These are phyloP conservation scores for Polysphondylium violaceum DNA, from an alignment of 78 protist genomes.

Conservation along the genomic window DNA sequence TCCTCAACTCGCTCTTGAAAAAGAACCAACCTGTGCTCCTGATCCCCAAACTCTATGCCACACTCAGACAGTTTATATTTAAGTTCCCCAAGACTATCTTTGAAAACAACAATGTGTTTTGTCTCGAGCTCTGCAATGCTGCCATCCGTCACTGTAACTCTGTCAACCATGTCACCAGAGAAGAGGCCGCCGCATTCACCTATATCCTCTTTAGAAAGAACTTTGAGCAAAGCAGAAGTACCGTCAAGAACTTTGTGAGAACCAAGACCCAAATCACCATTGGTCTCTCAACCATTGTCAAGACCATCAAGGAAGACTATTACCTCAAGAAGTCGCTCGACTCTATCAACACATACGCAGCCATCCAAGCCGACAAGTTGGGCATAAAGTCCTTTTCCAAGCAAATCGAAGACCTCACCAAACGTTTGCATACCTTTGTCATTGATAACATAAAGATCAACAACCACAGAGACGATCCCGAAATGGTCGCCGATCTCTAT, in stretches of 20 bases:
- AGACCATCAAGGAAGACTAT: slow-evolving; percentile 47
- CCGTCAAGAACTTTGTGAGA: slow-evolving; percentile 53
- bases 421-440: slow-evolving; percentile 77
- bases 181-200: slow-evolving; percentile 71
- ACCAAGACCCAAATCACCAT: slow-evolving; percentile 69
- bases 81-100: slow-evolving; percentile 60
- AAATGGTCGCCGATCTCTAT: slow-evolving; percentile 73
- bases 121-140: slow-evolving; percentile 58
- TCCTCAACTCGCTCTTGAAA: slow-evolving; percentile 21
- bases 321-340: slow-evolving; percentile 49
- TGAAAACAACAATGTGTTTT: slow-evolving; percentile 46
- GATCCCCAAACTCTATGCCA: slow-evolving; percentile 59
- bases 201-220: slow-evolving; percentile 62
- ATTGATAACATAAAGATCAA: slow-evolving; percentile 73
- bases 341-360: slow-evolving; percentile 45
- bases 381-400: slow-evolving; percentile 64
- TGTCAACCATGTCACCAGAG: slow-evolving; percentile 39
- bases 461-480: slow-evolving; percentile 79
- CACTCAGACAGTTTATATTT: slow-evolving; percentile 60
- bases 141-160: slow-evolving; percentile 76
- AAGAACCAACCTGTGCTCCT: slow-evolving; percentile 51
- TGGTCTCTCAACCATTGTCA: slow-evolving; percentile 47
- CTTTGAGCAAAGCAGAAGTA: slow-evolving; percentile 44
- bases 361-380: slow-evolving; percentile 44
- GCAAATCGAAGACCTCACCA: slow-evolving; percentile 78